Evolutionary conservation across 1,284 basidiomycete genomes (phyloP), one percentile per base, ranked within the genome.

Genomic region (Uromyces viciae-fabae): DNA sequence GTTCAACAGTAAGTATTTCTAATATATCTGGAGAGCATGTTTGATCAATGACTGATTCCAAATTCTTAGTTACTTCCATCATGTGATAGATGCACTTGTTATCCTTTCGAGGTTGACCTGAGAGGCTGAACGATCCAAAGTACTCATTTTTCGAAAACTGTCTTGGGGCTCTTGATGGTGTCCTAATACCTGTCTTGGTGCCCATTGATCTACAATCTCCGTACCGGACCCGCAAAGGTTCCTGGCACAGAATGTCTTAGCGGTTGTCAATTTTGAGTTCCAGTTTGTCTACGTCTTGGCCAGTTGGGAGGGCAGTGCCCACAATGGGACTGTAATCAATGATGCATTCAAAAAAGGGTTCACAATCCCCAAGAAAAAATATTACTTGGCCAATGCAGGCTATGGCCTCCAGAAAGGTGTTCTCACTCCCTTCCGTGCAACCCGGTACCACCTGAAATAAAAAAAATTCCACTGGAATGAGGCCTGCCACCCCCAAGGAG

Each of bases 221-320:
- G 17, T 72, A 38, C 5, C 25, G 46, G 9, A 60, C 2, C 2
- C n/a, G 33, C 11, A 75, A 75, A 60, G 33, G 9, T 28, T 58
- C 22, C 11, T 75, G 5, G 38, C 52, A 9, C 72, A 75, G 25
- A 75, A 75, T 60, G 52, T 60, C 19, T 14, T 75, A 0, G 36
- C 54, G 5, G 52, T 38, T 0, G 49, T 56, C 5, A 60, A 60
- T 11, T 75, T 75, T 19, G 31, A 75, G 4, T 42, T 75, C 11
- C 3, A 42, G 38, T 56, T 75, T 17, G 14, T 28, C 0, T 75
- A 60, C 36, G 33, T 75, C 2, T 17, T 54, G 25, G 72, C 54
- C 25, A 54, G 72, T 28, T 75, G 72, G 72, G 72, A 75, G 19
- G 58, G 58, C 5, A 60, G 58, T 31, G 58, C 58, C 4, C 58